phyloP scores from a whole-genome alignment of 192 early-diverging fungal genomes.

The Coemansia asiatica region DNA sequence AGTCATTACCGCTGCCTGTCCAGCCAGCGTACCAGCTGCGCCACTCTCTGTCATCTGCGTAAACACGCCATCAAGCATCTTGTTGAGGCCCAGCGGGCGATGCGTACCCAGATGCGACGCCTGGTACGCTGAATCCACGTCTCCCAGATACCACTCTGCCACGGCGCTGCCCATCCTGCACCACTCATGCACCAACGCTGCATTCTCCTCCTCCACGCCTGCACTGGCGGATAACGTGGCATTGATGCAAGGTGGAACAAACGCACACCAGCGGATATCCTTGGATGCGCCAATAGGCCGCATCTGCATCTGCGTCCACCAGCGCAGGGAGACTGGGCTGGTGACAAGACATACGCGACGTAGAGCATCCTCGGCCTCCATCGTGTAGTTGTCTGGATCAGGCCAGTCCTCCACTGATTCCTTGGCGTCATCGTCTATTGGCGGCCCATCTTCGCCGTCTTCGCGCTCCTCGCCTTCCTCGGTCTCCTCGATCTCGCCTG shows the following conservation, averaged over 20 bases:
- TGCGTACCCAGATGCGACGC: conserved; percentile 44
- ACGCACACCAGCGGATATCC: conserved; percentile 43
- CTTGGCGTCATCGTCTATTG: conserved; percentile 2
- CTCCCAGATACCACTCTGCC: conserved; percentile 34
- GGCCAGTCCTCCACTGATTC: conserved; percentile 38
- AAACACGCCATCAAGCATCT: conserved; percentile 28
- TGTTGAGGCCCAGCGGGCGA: conserved; percentile 24
- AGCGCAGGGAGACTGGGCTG: conserved; percentile 35
- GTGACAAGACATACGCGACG: conserved; percentile 45
- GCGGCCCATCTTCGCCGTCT: conserved; percentile 26
- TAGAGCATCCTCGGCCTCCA: conserved; percentile 47
- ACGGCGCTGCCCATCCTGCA: conserved; percentile 11
- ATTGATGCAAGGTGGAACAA: conserved; percentile 23
- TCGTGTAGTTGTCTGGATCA: conserved; percentile 31
- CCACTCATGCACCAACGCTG: conserved; percentile 13
- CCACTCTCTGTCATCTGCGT: conserved; percentile 23
- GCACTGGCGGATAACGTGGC: neutral
- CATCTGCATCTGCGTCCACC: conserved; percentile 54
- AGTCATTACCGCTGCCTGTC: neutral
- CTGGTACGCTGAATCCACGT: conserved; percentile 51
- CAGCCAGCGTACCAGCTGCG: neutral
- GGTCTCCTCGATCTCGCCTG: conserved; percentile 51
- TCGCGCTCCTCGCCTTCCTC: conserved; percentile 53
- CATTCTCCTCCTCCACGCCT: neutral
- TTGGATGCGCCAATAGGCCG: conserved; percentile 49